phyloP scores from a whole-genome alignment of 257 asterid species.

The Apocynum venetum region DNA sequence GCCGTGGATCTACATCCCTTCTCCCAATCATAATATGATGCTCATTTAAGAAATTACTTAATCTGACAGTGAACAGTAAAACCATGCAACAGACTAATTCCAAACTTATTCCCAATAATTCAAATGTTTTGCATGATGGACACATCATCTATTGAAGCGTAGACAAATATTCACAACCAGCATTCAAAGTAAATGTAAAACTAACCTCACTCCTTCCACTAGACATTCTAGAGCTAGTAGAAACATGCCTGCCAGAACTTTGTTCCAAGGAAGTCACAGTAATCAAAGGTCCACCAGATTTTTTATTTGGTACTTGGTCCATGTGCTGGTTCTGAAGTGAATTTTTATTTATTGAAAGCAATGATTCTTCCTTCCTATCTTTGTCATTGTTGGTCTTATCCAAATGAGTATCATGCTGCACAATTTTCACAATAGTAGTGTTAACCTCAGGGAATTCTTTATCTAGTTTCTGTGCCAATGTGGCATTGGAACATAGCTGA shows the following conservation, averaged over 20 bases:
- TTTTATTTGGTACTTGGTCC: constrained; percentile 29
- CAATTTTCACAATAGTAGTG: background rate
- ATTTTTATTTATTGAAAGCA: constrained; percentile 19
- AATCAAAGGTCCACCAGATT: constrained; percentile 18
- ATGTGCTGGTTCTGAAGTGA: constrained; percentile 33
- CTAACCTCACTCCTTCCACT: constrained; percentile 64
- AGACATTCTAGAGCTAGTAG: constrained; percentile 42
- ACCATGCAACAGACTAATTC: too few relatives aligned
- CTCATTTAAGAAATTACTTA: too few relatives aligned
- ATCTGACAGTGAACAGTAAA: too few relatives aligned
- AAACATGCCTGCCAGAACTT: constrained; percentile 23
- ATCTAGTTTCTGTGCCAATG: background rate
- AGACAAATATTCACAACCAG: background rate
- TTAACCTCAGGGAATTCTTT: background rate
- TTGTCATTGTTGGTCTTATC: constrained; percentile 43
- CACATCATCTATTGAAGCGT: background rate
- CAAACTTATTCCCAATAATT: too few relatives aligned
- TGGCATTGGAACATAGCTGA: background rate
- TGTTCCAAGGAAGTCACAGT: constrained; percentile 13
- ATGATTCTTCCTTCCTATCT: constrained; percentile 41
- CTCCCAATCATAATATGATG: too few relatives aligned
- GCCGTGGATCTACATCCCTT: too few relatives aligned
- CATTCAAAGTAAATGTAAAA: background rate
- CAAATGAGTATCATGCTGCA: constrained; percentile 31
- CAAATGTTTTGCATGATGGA: background rate